Conservation (phyloP, 2,329 filamentous ascomycete genomes). For the Fusarium sp. region DNA sequence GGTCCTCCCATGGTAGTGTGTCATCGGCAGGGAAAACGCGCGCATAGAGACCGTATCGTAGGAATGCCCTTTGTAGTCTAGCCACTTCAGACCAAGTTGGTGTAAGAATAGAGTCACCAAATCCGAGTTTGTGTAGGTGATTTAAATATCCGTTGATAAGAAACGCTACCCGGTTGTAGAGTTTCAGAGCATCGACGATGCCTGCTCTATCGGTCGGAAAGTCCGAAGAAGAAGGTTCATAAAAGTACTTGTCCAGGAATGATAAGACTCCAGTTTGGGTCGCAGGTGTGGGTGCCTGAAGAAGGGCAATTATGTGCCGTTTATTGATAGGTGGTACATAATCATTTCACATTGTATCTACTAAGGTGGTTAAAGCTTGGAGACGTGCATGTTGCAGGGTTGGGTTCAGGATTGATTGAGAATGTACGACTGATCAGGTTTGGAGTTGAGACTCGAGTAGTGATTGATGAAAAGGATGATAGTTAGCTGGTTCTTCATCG, state of each 20-base stretch:
- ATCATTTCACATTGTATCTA: too few species aligned
- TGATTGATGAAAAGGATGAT: too few species aligned
- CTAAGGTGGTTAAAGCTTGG: too few species aligned
- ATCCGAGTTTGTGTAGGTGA: neutral
- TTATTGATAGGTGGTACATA: neutral
- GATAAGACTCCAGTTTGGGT: neutral
- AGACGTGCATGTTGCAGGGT: too few species aligned
- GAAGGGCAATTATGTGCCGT: neutral
- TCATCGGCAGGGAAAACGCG: neutral
- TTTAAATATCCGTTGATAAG: neutral
- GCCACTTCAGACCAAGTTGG: neutral
- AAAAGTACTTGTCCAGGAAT: neutral
- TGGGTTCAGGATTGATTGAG: too few species aligned
- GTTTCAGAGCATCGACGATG: fast-evolving
- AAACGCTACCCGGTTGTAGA: neutral
- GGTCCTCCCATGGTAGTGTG: neutral
- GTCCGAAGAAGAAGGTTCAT: neutral
- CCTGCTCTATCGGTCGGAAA: neutral
- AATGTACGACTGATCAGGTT: too few species aligned
- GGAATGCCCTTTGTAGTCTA: neutral
- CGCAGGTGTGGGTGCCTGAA: neutral
- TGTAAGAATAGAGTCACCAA: neutral
- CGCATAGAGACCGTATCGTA: neutral
- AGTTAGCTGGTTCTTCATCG: too few species aligned
- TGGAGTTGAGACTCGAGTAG: too few species aligned